Evolutionary conservation across 192 early-diverging fungal genomes (phyloP), one percentile per base, ranked within the genome.

Genomic region (Paraglomus occultum): DNA sequence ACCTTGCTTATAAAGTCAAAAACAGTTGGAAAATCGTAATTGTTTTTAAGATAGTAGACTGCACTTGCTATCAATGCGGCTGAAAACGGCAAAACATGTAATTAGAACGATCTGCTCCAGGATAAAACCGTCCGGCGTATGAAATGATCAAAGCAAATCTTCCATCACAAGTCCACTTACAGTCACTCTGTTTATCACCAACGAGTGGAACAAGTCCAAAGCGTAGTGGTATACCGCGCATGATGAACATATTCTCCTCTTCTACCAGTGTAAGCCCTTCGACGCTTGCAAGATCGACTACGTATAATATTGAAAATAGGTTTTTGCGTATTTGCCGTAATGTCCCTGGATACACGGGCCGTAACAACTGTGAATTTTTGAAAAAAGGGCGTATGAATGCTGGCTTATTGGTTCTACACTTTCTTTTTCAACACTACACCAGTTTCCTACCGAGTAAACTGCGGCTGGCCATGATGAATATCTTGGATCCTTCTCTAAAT

Each of bases 141-240:
- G 55, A 67, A 48, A 73, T 74, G 0, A 74, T 51, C 0, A 38
- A 22, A 18, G 46, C 52, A 11, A 76, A 66, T 44, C 46, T 12
- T 45, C n/a, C n/a, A 64, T 6, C 14, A 8, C 14, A 22, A 52
- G n/a, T 9, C 18, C 49, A 73, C 71, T 57, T 66, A 85, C 84
- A 72, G 47, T 70, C 63, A 58, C 72, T 64, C 47, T 80, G 59
- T 5, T 81, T 64, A 15, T 75, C 71, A 53, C 75, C 76, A 8
- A 91, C 53, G 2, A 92, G 68, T 6, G 94, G 94, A 15, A 91
- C 82, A 11, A 97, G 6, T 15, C 97, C 97, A 67, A 97, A 91
- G 48, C 95, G 85, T 63, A 99, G 78, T 6, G 95, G 95, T 23
- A 95, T 73, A 7, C 85, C 76, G 18, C 85, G 83, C 65, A 90